A percentile compares a stretch with the other conserved stretches of the same genome.
These are phyloP conservation scores for Cryoendolithus antarcticus DNA, from an alignment of 2,329 filamentous ascomycete species.

Conservation along the genomic window DNA sequence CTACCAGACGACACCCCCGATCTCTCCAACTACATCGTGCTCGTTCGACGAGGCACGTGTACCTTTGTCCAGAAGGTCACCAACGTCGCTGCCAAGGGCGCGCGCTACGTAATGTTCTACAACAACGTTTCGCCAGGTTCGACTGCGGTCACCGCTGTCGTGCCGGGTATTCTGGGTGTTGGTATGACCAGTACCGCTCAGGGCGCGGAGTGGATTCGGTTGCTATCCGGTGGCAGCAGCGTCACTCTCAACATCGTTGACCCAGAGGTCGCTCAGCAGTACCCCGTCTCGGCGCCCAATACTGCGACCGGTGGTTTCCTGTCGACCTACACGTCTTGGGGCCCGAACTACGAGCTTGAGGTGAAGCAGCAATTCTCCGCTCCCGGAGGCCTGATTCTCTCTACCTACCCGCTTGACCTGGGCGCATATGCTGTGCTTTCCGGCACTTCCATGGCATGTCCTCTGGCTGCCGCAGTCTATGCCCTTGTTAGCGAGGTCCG, in stretches of 20 bases:
- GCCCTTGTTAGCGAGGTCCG: constrained; percentile 20
- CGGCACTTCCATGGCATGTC: constrained; percentile 50
- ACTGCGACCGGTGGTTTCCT: constrained; percentile 36
- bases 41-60: constrained; percentile 48
- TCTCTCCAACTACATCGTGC: constrained; percentile 44
- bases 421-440: constrained; percentile 39
- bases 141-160: constrained; percentile 8
- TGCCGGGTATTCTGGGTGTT: constrained; percentile 9
- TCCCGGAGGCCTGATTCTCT: constrained; percentile 46
- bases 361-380: constrained; percentile 45
- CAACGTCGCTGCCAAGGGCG: constrained; percentile 43
- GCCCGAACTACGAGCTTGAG: constrained; percentile 47
- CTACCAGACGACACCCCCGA: constrained; percentile 44
- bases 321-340: constrained; percentile 46
- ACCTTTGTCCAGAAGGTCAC: constrained; percentile 42
- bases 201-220: constrained; percentile 11
- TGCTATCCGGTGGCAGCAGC: constrained; percentile 8
- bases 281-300: constrained; percentile 9
- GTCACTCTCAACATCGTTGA: constrained; percentile 14
- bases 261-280: constrained; percentile 9
- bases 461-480: constrained; percentile 40
- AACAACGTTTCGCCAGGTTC: constrained; percentile 31
- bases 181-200: constrained; percentile 16
- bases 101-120: constrained; percentile 50
- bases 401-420: constrained; percentile 39